phyloP scores from a whole-genome alignment of 2,329 filamentous ascomycete species.

The Pyrenophora tritici-repentis region DNA sequence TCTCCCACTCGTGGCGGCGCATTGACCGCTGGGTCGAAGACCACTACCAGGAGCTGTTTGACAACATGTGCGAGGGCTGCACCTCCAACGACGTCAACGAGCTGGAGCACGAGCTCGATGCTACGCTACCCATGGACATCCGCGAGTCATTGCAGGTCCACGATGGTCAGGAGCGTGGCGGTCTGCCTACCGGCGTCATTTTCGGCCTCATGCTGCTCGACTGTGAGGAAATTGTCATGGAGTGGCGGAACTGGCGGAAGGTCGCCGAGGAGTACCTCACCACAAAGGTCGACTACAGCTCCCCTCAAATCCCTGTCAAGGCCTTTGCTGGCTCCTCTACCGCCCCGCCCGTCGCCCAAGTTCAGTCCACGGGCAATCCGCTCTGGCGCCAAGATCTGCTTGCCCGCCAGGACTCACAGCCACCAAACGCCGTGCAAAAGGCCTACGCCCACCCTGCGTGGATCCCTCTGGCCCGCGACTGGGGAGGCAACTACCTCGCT shows the following conservation, averaged over 20 bases:
- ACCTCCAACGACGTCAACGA: slow-evolving; percentile 96
- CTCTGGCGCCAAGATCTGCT: slow-evolving; percentile 86
- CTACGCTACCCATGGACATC: slow-evolving; percentile 89
- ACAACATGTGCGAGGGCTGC: slow-evolving; percentile 90
- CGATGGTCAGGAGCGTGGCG: slow-evolving; percentile 96
- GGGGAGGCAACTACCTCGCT: slow-evolving; percentile 97
- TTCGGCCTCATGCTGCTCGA: slow-evolving; percentile 95
- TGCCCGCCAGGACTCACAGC: slow-evolving; percentile 84
- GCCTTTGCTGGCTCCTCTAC: slow-evolving; percentile 73
- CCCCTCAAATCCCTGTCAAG: slow-evolving; percentile 71
- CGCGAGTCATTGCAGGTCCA: slow-evolving; percentile 89
- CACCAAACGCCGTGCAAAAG: slow-evolving; percentile 83
- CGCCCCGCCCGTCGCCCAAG: slow-evolving; percentile 64
- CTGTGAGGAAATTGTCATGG: slow-evolving; percentile 96
- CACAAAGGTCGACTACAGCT: slow-evolving; percentile 57
- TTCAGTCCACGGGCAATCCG: slow-evolving; percentile 60
- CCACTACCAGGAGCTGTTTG: slow-evolving; percentile 91
- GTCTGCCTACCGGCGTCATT: slow-evolving; percentile 86
- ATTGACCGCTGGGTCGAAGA: slow-evolving; percentile 95
- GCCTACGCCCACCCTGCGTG: slow-evolving; percentile 91
- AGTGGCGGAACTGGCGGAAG: slow-evolving; percentile 94
- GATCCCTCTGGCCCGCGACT: slow-evolving; percentile 95
- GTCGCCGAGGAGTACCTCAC: slow-evolving; percentile 89
- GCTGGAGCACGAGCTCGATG: slow-evolving; percentile 92
- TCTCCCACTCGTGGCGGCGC: slow-evolving; percentile 87